Evolutionary conservation across 306 rosid genomes (phyloP).

Genomic region (Mimosa pudica): DNA sequence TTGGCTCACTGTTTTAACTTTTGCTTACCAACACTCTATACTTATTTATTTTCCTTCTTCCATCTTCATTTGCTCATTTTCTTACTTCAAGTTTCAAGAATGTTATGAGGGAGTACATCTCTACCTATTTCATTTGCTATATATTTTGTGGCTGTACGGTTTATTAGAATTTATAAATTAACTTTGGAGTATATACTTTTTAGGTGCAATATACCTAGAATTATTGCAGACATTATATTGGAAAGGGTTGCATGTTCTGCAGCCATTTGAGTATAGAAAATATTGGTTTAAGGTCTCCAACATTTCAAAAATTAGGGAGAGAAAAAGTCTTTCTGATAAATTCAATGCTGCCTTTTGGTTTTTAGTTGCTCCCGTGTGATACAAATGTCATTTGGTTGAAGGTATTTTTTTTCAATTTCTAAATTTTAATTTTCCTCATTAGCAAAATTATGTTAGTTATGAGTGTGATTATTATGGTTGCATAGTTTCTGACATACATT

Average conservation of each 20-base stretch:
- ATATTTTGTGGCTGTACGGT: slow-evolving; percentile 18
- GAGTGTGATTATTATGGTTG: slow-evolving; percentile 17
- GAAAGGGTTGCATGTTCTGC: slow-evolving; percentile 93
- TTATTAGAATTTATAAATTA: slow-evolving; percentile 30
- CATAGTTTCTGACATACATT: slow-evolving; percentile 17
- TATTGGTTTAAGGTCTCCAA: slow-evolving; percentile 92
- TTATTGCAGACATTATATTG: slow-evolving; percentile 89
- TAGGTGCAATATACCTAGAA: slow-evolving; percentile 93
- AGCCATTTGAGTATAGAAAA: slow-evolving; percentile 90
- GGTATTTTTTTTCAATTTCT: slow-evolving; percentile 49
- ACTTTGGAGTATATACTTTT: slow-evolving; percentile 36
- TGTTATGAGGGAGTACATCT: no score
- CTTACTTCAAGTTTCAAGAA: no score
- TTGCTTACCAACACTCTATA: no score
- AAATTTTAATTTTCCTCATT: background rate
- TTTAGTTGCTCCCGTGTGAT: slow-evolving; percentile 88
- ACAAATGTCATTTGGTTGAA: slow-evolving; percentile 96
- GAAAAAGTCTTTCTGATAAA: slow-evolving; percentile 84
- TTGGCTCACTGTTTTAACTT: no score
- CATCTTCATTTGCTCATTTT: no score
- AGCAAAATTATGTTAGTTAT: background rate
- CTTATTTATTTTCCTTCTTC: no score
- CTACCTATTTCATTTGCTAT: slow-evolving; percentile 23
- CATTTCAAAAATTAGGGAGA: slow-evolving; percentile 96
- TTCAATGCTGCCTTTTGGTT: slow-evolving; percentile 78